phyloP scores from a whole-genome alignment of 202 grass and related monocot species.

The Setaria viridis region DNA sequence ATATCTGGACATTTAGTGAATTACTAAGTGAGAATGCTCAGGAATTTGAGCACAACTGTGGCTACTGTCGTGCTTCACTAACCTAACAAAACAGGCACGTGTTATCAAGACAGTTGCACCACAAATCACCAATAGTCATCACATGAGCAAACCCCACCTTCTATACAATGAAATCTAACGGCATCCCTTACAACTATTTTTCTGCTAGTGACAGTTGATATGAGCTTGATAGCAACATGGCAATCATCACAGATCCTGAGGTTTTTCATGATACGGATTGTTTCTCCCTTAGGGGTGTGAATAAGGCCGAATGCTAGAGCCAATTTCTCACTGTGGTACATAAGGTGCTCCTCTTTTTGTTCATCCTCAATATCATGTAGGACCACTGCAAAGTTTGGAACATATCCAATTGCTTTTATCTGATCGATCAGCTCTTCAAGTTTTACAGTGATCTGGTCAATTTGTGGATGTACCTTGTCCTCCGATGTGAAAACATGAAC shows the following conservation, averaged over 20 bases:
- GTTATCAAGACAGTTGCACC: not conserved
- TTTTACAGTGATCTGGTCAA: slow-evolving; percentile 65
- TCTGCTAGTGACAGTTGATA: slow-evolving; percentile 60
- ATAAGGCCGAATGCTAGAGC: slow-evolving; percentile 72
- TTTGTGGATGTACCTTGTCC: slow-evolving; percentile 62
- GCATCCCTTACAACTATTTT: slow-evolving; percentile 77
- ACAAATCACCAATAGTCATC: slow-evolving; percentile 63
- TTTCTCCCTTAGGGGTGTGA: slow-evolving; percentile 50
- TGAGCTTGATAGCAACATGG: slow-evolving; percentile 73
- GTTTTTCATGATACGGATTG: slow-evolving; percentile 78
- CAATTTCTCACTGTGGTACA: slow-evolving; percentile 81
- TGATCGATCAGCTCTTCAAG: slow-evolving; percentile 62
- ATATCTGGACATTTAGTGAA: not conserved
- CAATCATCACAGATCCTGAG: slow-evolving; percentile 85
- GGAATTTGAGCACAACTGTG: slow-evolving; percentile 5
- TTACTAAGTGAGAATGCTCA: not conserved
- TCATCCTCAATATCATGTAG: slow-evolving; percentile 86
- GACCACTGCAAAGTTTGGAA: slow-evolving; percentile 63
- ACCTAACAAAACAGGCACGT: not conserved
- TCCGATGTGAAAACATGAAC: slow-evolving; percentile 73
- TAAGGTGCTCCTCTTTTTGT: slow-evolving; percentile 85
- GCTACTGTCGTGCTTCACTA: not conserved
- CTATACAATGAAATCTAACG: slow-evolving; percentile 76
- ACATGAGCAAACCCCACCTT: slow-evolving; percentile 69
- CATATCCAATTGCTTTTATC: slow-evolving; percentile 75